A percentile compares a stretch with the other conserved stretches of the same genome.
Conservation (phyloP, 2,329 filamentous ascomycete genomes). For the Exophiala bonariae region DNA sequence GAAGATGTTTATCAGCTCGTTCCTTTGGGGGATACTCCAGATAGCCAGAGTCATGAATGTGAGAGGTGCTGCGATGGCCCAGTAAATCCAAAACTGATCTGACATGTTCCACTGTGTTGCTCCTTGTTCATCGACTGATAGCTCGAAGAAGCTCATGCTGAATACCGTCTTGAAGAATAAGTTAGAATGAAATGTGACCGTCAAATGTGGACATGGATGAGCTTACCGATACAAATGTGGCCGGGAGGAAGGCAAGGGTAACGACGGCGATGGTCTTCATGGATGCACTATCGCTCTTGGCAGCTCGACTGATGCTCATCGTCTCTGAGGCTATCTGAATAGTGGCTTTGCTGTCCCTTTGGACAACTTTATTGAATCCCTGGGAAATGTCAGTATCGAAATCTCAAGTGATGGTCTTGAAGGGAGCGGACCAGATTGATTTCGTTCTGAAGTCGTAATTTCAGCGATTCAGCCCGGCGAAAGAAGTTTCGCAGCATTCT, state of each 20-base stretch:
- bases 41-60: slow-evolving; percentile 30
- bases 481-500: slow-evolving; percentile 32
- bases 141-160: slow-evolving; percentile 38
- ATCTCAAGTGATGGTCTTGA: slow-evolving; percentile 3
- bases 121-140: slow-evolving; percentile 17
- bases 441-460: slow-evolving; percentile 35
- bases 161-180: slow-evolving; percentile 36
- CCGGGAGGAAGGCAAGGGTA: slow-evolving; percentile 37
- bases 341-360: slow-evolving; percentile 26
- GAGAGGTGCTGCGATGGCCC: slow-evolving; percentile 32
- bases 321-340: slow-evolving; percentile 33
- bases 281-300: slow-evolving; percentile 33
- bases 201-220: slow-evolving; percentile 31
- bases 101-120: slow-evolving; percentile 29
- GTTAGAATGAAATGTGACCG: slow-evolving; percentile 31
- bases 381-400: slow-evolving; percentile 10
- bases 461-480: slow-evolving; percentile 30
- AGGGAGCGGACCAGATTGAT: slow-evolving; percentile 33
- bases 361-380: slow-evolving; percentile 37
- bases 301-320: slow-evolving; percentile 31
- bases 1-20: slow-evolving; percentile 3
- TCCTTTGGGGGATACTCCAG: slow-evolving; percentile 24
- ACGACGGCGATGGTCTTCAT: slow-evolving; percentile 39
- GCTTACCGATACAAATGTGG: slow-evolving; percentile 40
- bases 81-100: slow-evolving; percentile 34